These are phyloP conservation scores for Fusarium sp. DNA, from an alignment of 2,329 filamentous ascomycete species.

Conservation along the genomic window DNA sequence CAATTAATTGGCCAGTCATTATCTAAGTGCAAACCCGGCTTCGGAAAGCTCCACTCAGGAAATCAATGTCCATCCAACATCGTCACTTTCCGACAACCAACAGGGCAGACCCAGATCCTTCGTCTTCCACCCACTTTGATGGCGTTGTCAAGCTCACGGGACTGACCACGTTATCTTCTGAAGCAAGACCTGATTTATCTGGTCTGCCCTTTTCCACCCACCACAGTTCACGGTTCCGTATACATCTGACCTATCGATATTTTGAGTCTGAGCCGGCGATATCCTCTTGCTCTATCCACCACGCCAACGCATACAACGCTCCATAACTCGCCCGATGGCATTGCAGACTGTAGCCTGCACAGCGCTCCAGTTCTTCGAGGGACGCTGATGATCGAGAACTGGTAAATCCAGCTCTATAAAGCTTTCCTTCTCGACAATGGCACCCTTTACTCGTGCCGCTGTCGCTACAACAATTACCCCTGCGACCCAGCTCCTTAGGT, in stretches of 20 bases:
- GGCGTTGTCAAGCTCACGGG: slow-evolving; percentile 3
- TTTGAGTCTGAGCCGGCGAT: slow-evolving; percentile 17
- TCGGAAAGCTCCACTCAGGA: slow-evolving; percentile 42
- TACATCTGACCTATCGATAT: neutral
- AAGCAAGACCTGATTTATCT: neutral
- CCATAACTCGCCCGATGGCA: slow-evolving; percentile 48
- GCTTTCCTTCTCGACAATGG: slow-evolving; percentile 41
- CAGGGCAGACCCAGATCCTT: slow-evolving; percentile 37
- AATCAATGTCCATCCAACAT: slow-evolving; percentile 46
- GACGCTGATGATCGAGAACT: slow-evolving; percentile 45
- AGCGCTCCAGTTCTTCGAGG: slow-evolving; percentile 45
- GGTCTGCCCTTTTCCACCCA: neutral
- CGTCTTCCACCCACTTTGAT: slow-evolving; percentile 25
- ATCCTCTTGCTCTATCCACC: slow-evolving; percentile 30
- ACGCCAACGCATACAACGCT: slow-evolving; percentile 25
- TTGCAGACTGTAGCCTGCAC: slow-evolving; percentile 44
- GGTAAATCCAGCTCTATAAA: slow-evolving; percentile 16
- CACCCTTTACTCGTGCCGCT: slow-evolving; percentile 39
- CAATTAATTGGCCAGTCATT: slow-evolving; percentile 35
- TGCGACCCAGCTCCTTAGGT: slow-evolving; percentile 40
- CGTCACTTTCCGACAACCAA: slow-evolving; percentile 45
- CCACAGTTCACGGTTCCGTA: neutral
- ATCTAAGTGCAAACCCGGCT: slow-evolving; percentile 31
- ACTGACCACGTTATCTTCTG: neutral
- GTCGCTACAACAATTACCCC: slow-evolving; percentile 30